A percentile compares a stretch with the other conserved stretches of the same genome.
Evolutionary conservation across 371 early-diverging fungal species (phyloP).

Genomic region (Saksenaea oblongispora): DNA sequence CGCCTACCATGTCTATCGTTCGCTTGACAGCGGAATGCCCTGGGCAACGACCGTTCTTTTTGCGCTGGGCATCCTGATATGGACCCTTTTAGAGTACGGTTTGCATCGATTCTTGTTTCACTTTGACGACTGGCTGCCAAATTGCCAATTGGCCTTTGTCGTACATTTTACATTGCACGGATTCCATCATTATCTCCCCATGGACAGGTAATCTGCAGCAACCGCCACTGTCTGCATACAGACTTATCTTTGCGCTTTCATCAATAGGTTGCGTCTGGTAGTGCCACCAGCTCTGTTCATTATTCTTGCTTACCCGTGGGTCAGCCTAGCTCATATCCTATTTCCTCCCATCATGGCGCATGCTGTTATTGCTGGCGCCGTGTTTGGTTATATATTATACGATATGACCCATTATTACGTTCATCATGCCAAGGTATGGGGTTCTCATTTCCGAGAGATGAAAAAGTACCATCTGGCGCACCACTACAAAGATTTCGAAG

Average conservation of each 20-base stretch:
- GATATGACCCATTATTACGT: constrained; percentile 91
- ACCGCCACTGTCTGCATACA: background rate
- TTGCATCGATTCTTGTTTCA: constrained; percentile 94
- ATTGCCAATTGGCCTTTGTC: constrained; percentile 69
- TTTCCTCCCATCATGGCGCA: constrained; percentile 55
- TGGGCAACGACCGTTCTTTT: constrained; percentile 32
- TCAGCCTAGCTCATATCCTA: constrained; percentile 49
- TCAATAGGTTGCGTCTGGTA: constrained; percentile 24
- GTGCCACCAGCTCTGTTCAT: constrained; percentile 88
- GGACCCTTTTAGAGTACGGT: constrained; percentile 81
- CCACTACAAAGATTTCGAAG: constrained; percentile 85
- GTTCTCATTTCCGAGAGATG: constrained; percentile 74
- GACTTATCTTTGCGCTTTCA: background rate
- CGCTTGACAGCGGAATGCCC: constrained; percentile 11
- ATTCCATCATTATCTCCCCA: constrained; percentile 93
- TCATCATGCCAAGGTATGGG: constrained; percentile 80
- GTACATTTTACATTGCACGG: constrained; percentile 90
- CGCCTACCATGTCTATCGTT: constrained; percentile 30
- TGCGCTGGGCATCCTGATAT: constrained; percentile 68
- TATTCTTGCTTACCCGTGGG: constrained; percentile 57
- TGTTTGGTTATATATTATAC: constrained; percentile 85
- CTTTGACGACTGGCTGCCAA: constrained; percentile 83
- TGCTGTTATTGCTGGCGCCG: constrained; percentile 69
- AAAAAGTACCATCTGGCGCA: constrained; percentile 92
- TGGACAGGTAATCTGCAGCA: constrained; percentile 70